These are phyloP conservation scores for Botryotinia calthae DNA, from an alignment of 2,329 filamentous ascomycete genomes.

Conservation along the genomic window DNA sequence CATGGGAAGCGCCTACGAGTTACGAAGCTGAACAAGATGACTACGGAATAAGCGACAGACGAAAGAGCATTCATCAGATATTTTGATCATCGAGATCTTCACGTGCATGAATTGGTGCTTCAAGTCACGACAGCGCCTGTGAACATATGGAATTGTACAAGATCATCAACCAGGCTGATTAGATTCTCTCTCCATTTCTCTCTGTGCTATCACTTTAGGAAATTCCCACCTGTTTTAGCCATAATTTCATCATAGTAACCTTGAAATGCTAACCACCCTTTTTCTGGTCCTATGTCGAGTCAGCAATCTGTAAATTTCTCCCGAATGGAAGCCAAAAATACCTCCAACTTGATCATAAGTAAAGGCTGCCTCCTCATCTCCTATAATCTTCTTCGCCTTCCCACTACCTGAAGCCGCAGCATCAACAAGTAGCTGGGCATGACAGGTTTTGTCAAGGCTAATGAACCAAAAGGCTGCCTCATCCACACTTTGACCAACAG, in stretches of 20 bases:
- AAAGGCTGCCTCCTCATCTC: conserved; percentile 63
- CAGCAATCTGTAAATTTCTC: not conserved
- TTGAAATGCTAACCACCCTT: conserved; percentile 53
- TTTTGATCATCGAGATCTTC: not conserved
- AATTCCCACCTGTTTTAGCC: conserved; percentile 49
- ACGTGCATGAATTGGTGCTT: not conserved
- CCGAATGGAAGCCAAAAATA: not conserved
- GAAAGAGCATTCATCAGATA: not conserved
- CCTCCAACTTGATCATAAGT: conserved; percentile 64
- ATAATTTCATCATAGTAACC: conserved; percentile 54
- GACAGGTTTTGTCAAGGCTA: conserved; percentile 48
- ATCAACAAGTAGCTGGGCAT: conserved; percentile 52
- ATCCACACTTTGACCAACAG: conserved; percentile 46
- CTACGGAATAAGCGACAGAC: conserved; percentile 11
- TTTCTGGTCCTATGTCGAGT: conserved; percentile 41
- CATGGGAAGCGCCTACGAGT: conserved; percentile 2
- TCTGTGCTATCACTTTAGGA: conserved; percentile 40
- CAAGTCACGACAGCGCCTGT: not conserved
- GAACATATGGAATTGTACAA: not conserved
- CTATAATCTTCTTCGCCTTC: conserved; percentile 58
- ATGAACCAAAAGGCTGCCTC: conserved; percentile 54
- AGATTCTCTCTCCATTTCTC: not conserved
- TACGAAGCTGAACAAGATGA: conserved; percentile 2
- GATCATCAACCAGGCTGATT: not conserved
- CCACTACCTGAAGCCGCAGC: conserved; percentile 59